Conservation (phyloP, 73 alveolate genomes). For the Tetrahymena elliotti region DNA sequence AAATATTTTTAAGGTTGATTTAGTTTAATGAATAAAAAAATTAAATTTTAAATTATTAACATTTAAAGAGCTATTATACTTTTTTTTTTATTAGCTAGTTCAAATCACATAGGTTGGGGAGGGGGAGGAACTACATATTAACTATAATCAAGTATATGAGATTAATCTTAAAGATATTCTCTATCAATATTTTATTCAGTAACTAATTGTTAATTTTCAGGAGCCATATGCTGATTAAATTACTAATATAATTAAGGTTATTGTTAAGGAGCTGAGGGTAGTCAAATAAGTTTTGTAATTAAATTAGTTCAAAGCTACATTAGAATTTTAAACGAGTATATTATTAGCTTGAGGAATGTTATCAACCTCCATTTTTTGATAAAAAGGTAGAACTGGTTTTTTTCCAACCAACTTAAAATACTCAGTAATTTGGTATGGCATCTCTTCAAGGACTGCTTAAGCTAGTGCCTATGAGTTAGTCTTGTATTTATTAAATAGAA, state of each 20-base stretch:
- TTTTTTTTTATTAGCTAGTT: no score
- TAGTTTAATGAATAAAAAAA: no score
- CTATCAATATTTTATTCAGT: neutral
- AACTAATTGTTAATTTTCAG: neutral
- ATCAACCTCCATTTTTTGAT: neutral
- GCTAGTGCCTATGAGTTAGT: conserved; percentile 59
- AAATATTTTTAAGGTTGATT: no score
- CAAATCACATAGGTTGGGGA: neutral
- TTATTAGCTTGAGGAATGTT: neutral
- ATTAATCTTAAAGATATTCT: neutral
- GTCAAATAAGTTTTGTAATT: no score
- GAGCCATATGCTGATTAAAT: neutral
- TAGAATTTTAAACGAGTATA: neutral
- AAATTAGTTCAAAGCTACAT: no score
- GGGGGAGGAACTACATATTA: neutral
- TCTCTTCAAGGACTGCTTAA: conserved; percentile 68
- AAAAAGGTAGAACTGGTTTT: conserved; percentile 5
- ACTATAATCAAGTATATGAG: neutral
- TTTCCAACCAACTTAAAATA: neutral
- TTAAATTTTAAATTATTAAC: no score
- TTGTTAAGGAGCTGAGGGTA: no score
- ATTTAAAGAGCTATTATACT: no score
- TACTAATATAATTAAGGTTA: no score
- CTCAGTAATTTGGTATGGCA: conserved; percentile 62
- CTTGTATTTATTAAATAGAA: conserved; percentile 59